Base-by-base conservation (phyloP, 2,329 filamentous ascomycete genomes). In the Capronia americana region DNA sequence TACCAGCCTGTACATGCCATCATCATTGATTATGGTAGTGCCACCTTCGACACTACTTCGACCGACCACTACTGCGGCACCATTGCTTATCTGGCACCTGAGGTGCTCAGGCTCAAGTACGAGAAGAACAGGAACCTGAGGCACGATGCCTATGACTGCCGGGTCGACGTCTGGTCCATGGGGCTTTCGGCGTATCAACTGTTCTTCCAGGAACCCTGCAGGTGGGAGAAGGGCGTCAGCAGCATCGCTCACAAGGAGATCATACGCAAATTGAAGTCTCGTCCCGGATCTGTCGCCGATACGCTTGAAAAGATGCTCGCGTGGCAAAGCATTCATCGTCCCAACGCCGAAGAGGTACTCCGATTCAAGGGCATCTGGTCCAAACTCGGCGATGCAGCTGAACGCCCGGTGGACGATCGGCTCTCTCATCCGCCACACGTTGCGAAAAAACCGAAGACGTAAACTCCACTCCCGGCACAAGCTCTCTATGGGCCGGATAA, bases 1-100 rank as follows among this genome's bases (percentile, higher is more conserved):
- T 92, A 96, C 75, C 92, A 92, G 8, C 95, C 98, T 77, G 93
- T 98, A 63, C 58, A 62, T 17, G 64, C 59, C 17, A 94, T 98
- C 84, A 85, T 98, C 78, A 96, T 95, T 63, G 95, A 99, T 79
- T 99, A 98, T 82, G 98, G 95, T 84, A 97, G 96, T 79, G 98
- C 95, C 0, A 98, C 93, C 0, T 54, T 56, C 23, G 64, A 66
- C 6, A 24, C 41, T 6, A 61, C 46, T 12, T 69, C 64, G 8
- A 32, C 14, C 4, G 54, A 69, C 44, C 63, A 64, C 20, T 63
- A 60, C 55, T 56, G 34, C 14, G 95, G 95, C 41, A 98, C 95
- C 0, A 82, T 98, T 64, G 94, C 94, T 61, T 99, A 99, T 76
- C 87, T 99, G 7, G 93, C 94, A 0, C 95, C 95, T 3, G 95